These are phyloP conservation scores for Purpureocillium lavendulum DNA, from an alignment of 2,329 filamentous ascomycete genomes.

Conservation along the genomic window DNA sequence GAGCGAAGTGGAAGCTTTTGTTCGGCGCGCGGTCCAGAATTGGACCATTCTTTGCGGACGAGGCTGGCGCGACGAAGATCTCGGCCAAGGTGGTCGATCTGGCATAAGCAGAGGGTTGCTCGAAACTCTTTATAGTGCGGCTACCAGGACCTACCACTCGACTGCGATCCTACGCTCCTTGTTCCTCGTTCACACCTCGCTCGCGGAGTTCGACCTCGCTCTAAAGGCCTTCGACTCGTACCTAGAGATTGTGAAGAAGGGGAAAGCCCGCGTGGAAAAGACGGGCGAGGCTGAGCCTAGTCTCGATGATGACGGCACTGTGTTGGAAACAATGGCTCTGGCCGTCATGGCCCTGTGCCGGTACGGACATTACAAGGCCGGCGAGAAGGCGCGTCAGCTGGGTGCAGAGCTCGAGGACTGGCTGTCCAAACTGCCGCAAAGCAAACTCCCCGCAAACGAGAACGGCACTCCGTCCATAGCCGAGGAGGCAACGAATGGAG, in stretches of 20 bases:
- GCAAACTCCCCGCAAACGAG: conserved; percentile 18
- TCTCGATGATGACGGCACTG: conserved; percentile 69
- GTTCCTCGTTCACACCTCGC: conserved; percentile 76
- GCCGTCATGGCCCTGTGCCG: conserved; percentile 75
- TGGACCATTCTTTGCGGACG: conserved; percentile 77
- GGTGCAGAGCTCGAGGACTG: conserved; percentile 65
- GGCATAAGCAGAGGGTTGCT: conserved; percentile 68
- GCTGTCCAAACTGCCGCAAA: conserved; percentile 51
- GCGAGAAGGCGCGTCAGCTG: conserved; percentile 69
- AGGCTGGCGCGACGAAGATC: conserved; percentile 70
- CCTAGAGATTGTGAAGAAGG: conserved; percentile 76
- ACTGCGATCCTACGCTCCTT: conserved; percentile 78
- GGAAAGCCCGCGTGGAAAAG: conserved; percentile 77
- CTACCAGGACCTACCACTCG: conserved; percentile 92
- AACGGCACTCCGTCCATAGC: conserved; percentile 17
- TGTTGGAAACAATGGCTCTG: conserved; percentile 71
- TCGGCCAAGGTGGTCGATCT: conserved; percentile 74
- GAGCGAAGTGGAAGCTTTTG: conserved; percentile 72
- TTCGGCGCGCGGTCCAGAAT: conserved; percentile 70
- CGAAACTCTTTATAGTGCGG: conserved; percentile 82
- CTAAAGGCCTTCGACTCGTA: conserved; percentile 91
- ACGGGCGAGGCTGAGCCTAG: conserved; percentile 60
- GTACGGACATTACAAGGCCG: conserved; percentile 66
- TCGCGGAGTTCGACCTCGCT: conserved; percentile 88
- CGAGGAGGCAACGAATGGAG: conserved; percentile 18